Percentiles rank a stretch among this genome's conserved stretches.
These are phyloP conservation scores for Pharnaceum exiguum DNA, from an alignment of 148 eudicot genomes.

Conservation along the genomic window DNA sequence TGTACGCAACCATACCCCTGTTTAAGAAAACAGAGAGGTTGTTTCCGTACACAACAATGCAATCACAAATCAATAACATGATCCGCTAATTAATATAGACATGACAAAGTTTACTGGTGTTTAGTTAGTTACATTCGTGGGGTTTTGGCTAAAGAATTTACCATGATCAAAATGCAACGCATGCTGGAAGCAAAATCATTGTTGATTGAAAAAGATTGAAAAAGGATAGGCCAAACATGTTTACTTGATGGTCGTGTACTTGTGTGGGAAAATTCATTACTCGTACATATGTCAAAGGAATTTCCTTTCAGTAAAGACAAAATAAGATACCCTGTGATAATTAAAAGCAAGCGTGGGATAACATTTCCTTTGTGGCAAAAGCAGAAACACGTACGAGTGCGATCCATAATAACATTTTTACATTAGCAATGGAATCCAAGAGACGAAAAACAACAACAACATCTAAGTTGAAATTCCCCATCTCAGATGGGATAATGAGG, in stretches of 20 bases:
- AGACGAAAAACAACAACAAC: neutral
- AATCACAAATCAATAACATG: too few species aligned
- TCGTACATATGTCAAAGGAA: neutral
- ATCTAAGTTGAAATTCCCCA: too few species aligned
- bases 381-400: constrained; percentile 10
- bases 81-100: too few species aligned
- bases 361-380: constrained; percentile 4
- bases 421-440: neutral
- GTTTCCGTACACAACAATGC: too few species aligned
- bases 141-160: neutral
- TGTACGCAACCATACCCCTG: too few species aligned
- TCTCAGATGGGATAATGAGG: too few species aligned
- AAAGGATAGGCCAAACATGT: constrained; percentile 1
- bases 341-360: constrained; percentile 5
- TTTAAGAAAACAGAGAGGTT: too few species aligned
- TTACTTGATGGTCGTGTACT: constrained; percentile 22
- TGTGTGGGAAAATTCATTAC: neutral
- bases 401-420: neutral
- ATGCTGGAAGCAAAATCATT: constrained; percentile 16
- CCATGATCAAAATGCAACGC: constrained; percentile 1
- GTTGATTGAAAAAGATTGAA: neutral
- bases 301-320: neutral
- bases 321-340: neutral
- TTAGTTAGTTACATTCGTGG: neutral
- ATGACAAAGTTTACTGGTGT: too few species aligned